These are phyloP conservation scores for Fusarium oligoseptatum DNA, from an alignment of 2,329 filamentous ascomycete species.

Conservation along the genomic window DNA sequence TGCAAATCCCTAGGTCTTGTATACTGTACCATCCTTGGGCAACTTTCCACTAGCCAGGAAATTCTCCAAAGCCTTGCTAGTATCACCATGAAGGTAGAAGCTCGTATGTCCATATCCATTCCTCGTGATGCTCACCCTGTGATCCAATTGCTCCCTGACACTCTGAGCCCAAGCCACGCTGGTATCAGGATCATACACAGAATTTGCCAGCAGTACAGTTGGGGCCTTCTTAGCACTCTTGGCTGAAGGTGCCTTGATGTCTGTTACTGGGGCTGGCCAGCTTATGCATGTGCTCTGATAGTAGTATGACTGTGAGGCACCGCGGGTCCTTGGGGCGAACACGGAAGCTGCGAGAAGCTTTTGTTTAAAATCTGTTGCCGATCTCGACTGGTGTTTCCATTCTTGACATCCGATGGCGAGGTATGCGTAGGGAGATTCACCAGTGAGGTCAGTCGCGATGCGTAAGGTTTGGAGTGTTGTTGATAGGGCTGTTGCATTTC, in stretches of 20 bases:
- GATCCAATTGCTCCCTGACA: slow-evolving; percentile 36
- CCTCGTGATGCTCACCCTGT: slow-evolving; percentile 40
- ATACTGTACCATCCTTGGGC: slow-evolving; percentile 40
- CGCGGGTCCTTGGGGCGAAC: slow-evolving; percentile 35
- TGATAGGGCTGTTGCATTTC: slow-evolving; percentile 39
- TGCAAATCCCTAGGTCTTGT: slow-evolving; percentile 17
- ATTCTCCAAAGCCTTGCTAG: slow-evolving; percentile 36
- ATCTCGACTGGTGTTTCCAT: slow-evolving; percentile 32
- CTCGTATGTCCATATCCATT: slow-evolving; percentile 44
- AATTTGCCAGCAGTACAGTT: slow-evolving; percentile 31
- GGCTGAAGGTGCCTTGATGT: slow-evolving; percentile 27
- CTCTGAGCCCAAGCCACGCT: slow-evolving; percentile 39
- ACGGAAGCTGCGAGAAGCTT: slow-evolving; percentile 17
- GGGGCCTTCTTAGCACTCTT: slow-evolving; percentile 16
- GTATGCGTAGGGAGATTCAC: slow-evolving; percentile 29
- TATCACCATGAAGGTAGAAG: slow-evolving; percentile 34
- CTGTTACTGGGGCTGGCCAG: slow-evolving; percentile 37
- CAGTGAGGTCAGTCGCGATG: not conserved
- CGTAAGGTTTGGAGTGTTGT: slow-evolving; percentile 8
- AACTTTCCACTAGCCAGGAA: slow-evolving; percentile 39
- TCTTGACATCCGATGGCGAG: slow-evolving; percentile 44
- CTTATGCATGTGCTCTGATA: slow-evolving; percentile 35
- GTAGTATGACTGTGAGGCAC: slow-evolving; percentile 30
- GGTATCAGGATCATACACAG: slow-evolving; percentile 38
- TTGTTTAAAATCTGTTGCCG: slow-evolving; percentile 23